These are phyloP conservation scores for Magnolia sinica DNA, from an alignment of 164 flowering plant genomes.

Conservation along the genomic window DNA sequence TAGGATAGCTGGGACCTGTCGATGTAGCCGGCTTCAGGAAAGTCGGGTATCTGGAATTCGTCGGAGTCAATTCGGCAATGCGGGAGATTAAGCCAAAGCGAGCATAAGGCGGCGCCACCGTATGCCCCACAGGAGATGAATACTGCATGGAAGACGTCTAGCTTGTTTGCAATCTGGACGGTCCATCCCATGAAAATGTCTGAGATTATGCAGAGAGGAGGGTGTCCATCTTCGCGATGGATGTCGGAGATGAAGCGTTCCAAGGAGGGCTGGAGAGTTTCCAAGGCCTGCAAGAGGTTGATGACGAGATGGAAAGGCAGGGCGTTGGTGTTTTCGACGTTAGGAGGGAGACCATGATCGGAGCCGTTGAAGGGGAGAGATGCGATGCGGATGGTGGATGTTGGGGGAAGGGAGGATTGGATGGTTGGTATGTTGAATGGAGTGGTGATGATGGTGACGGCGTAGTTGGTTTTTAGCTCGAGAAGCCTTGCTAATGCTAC, in stretches of 20 bases:
- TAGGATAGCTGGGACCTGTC: conserved; percentile 8
- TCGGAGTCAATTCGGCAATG: conserved; percentile 6
- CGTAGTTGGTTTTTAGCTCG: neutral
- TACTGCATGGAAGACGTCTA: conserved; percentile 12
- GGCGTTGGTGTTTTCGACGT: conserved; percentile 14
- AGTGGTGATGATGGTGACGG: conserved; percentile 18
- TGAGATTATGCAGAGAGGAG: conserved; percentile 21
- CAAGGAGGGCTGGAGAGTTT: conserved; percentile 18
- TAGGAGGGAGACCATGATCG: conserved; percentile 19
- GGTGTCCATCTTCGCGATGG: neutral
- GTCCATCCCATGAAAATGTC: conserved; percentile 25
- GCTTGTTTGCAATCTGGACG: conserved; percentile 17
- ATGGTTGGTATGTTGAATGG: conserved; percentile 9
- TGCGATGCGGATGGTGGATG: conserved; percentile 12
- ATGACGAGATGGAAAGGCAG: conserved; percentile 7
- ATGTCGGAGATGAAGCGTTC: conserved; percentile 8
- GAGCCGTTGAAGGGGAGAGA: conserved; percentile 15
- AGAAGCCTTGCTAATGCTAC: conserved; percentile 9
- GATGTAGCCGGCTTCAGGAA: conserved; percentile 9
- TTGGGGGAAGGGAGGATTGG: conserved; percentile 8
- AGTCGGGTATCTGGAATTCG: conserved; percentile 9
- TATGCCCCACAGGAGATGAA: conserved; percentile 16
- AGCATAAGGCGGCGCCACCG: conserved; percentile 13
- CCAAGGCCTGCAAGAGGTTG: conserved; percentile 7
- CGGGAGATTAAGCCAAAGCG: conserved; percentile 15